These are phyloP conservation scores for Parsonsia alboflavescens DNA, from an alignment of 257 asterid species.

Conservation along the genomic window DNA sequence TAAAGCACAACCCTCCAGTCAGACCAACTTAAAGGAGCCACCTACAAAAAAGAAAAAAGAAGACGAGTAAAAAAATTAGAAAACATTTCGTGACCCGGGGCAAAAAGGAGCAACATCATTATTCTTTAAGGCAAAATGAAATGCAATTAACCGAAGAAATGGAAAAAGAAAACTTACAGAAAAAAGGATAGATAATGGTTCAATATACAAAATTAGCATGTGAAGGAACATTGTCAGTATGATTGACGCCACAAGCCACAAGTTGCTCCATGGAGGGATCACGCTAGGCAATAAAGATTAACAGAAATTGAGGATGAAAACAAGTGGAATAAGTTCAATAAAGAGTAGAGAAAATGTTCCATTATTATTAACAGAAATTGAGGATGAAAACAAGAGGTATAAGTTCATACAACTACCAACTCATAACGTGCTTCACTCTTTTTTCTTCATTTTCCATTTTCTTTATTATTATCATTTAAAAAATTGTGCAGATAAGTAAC, in stretches of 20 bases:
- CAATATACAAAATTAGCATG: conserved; percentile 67
- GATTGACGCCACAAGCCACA: conserved; percentile 95
- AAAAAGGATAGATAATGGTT: conserved; percentile 83
- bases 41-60: conserved; percentile 37
- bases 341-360: too few relatives aligned
- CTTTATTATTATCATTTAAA: neutral
- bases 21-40: conserved; percentile 84
- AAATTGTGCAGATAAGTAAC: neutral
- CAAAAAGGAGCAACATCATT: neutral
- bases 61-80: conserved; percentile 3
- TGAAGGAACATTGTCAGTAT: conserved; percentile 89
- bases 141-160: neutral
- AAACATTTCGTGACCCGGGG: neutral
- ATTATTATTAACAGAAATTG: neutral
- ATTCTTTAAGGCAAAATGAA: neutral
- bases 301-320: neutral
- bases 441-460: neutral
- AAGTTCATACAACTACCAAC: neutral
- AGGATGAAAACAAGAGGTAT: too few relatives aligned
- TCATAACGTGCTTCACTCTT: neutral
- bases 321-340: too few relatives aligned
- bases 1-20: conserved; percentile 82
- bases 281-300: conserved; percentile 39
- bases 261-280: conserved; percentile 96
- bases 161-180: conserved; percentile 56